Base-by-base conservation (phyloP, 2,329 filamentous ascomycete genomes). In the Claviceps africana region DNA sequence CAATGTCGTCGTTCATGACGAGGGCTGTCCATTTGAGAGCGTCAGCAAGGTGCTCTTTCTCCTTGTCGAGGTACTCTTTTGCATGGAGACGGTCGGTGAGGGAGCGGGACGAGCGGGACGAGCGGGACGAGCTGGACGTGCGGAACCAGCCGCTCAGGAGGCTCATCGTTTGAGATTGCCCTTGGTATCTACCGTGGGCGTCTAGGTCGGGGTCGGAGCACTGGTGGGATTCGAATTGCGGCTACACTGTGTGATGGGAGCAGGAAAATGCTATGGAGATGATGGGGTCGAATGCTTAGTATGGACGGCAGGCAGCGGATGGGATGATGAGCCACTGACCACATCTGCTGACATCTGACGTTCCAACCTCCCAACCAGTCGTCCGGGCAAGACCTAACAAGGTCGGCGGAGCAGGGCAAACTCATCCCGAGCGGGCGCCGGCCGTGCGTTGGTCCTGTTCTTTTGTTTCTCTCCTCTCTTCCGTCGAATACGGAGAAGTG, bases 1-100 rank as follows among this genome's bases (percentile, higher is more conserved):
- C 86, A 55, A 97, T 84, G 68, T 97, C 88, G 68, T 95, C 89
- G 63, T 93, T 85, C 75, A 95, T 85, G 59, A 95, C 87, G 53
- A 86, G 72, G 9, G 78, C 75, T 4, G 84, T 81, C 40, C 86
- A 85, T 65, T 63, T 65, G 71, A 83, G 77, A 57, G 80, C 82
- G 58, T 78, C 74, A 57, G 75, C 69, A 58, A 86, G 74, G 60
- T 82, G 72, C 43, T 69, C 67, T 56, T 75, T 69, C 61, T 81
- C 76, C 52, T 70, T 65, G 28, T 67, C 69, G 39, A 64, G 56
- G 22, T 64, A 62, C 8, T 59, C 61, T 9, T 56, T 55, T 17
- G 58, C 54, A 3, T 59, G 56, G n/a, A 59, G 57, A 37, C 57
- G 56, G 47, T 64, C 61, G 57, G 62, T 67, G 39, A 64, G 59